A percentile compares a stretch with the other conserved stretches of the same genome.
Conservation (phyloP, 2,329 filamentous ascomycete genomes). For the Pezicula neosporulosa region DNA sequence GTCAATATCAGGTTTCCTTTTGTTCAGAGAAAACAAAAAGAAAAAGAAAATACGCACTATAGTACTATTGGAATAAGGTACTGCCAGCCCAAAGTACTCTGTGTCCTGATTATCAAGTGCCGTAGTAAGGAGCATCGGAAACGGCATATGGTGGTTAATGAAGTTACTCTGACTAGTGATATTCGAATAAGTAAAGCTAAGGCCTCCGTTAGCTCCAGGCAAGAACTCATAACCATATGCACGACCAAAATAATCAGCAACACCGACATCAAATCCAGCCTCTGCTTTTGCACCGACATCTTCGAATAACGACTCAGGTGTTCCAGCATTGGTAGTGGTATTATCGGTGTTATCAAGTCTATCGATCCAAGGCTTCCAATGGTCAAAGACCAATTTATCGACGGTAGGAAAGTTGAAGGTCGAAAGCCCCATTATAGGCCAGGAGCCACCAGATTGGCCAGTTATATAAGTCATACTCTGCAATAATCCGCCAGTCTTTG, state of each 20-base stretch:
- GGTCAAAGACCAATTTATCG: slow-evolving; percentile 2
- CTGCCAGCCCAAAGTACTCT: slow-evolving; percentile 5
- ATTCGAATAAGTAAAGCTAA: slow-evolving; percentile 7
- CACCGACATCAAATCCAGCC: slow-evolving; percentile 7
- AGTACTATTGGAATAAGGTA: slow-evolving; percentile 19
- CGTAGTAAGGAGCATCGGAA: slow-evolving; percentile 8
- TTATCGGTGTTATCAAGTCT: neutral
- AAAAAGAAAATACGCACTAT: neutral
- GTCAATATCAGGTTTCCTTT: neutral
- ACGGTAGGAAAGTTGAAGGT: slow-evolving; percentile 9
- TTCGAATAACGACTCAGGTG: neutral
- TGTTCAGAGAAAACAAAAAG: too few relatives aligned
- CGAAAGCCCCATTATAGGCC: slow-evolving; percentile 5
- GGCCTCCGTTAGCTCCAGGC: slow-evolving; percentile 4
- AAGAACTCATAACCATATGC: slow-evolving; percentile 10
- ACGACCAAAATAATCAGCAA: slow-evolving; percentile 8
- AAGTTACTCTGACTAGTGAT: slow-evolving; percentile 8
- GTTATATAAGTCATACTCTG: slow-evolving; percentile 11
- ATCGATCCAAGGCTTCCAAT: slow-evolving; percentile 4
- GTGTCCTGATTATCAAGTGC: slow-evolving; percentile 1
- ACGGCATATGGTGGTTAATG: slow-evolving; percentile 9
- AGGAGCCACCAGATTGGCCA: slow-evolving; percentile 12
- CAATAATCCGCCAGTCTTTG: slow-evolving; percentile 9
- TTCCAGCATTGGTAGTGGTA: neutral
- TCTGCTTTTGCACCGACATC: slow-evolving; percentile 5